phyloP scores from a whole-genome alignment of 352 stramenopile genomes.

The Phytophthora boehmeriae region DNA sequence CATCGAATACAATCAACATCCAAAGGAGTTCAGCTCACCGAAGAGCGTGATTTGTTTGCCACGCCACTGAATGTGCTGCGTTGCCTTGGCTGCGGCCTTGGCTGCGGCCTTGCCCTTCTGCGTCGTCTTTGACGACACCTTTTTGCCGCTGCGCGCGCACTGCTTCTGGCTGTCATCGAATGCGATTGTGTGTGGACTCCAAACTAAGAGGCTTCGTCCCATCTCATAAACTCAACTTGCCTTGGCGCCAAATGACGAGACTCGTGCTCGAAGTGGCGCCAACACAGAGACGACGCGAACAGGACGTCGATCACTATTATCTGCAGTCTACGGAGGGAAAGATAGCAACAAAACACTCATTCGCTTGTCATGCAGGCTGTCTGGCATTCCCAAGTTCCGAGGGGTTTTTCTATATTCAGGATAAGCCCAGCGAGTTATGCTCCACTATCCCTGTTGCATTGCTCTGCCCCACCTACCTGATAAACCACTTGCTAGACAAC shows the following conservation, averaged over 20 bases:
- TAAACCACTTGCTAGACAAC: constrained; percentile 7
- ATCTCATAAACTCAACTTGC: constrained; percentile 1
- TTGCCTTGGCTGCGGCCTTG: constrained; percentile 37
- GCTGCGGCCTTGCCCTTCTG: constrained; percentile 15
- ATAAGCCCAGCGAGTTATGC: not conserved
- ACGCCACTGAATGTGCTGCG: constrained; percentile 70
- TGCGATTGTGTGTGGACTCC: constrained; percentile 14
- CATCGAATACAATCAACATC: not conserved
- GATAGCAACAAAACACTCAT: constrained; percentile 13
- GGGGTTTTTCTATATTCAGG: constrained; percentile 24
- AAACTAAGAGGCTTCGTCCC: not conserved
- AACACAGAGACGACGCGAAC: not conserved
- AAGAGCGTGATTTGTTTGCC: constrained; percentile 75
- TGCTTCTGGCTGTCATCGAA: constrained; percentile 27
- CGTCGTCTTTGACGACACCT: constrained; percentile 18
- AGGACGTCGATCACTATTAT: no score
- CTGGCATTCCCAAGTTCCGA: constrained; percentile 8
- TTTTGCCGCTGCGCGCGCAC: constrained; percentile 19
- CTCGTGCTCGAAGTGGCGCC: constrained; percentile 13
- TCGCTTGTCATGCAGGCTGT: constrained; percentile 10
- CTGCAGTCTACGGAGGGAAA: not conserved
- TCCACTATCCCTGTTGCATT: constrained; percentile 5
- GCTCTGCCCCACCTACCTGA: constrained; percentile 10
- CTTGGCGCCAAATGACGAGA: constrained; percentile 28
- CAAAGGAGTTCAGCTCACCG: constrained; percentile 35